phyloP scores from a whole-genome alignment of 2,329 filamentous ascomycete species.

The Colletotrichum theobromicola region DNA sequence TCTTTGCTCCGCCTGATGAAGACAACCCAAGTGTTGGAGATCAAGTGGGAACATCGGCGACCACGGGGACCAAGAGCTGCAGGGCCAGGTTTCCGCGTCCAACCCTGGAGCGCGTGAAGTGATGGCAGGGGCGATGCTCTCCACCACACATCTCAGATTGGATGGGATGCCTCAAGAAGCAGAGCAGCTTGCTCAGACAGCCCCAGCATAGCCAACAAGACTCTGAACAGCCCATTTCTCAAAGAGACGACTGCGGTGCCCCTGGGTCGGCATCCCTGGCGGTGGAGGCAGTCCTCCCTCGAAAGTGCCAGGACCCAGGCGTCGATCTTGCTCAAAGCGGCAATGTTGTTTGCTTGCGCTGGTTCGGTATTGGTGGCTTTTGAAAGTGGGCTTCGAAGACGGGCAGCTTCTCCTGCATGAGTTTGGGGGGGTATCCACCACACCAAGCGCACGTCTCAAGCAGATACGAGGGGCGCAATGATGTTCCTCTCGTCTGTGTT shows the following conservation, averaged over 20 bases:
- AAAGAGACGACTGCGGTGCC: neutral
- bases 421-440: neutral
- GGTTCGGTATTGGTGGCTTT: constrained; percentile 5
- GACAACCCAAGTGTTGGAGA: neutral
- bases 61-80: neutral
- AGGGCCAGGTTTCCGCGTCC: neutral
- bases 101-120: neutral
- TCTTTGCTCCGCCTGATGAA: neutral
- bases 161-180: neutral
- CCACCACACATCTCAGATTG: neutral
- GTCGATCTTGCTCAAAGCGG: neutral
- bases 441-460: neutral
- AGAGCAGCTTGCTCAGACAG: neutral
- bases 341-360: constrained; percentile 4
- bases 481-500: neutral
- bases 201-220: neutral
- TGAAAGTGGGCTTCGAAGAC: neutral
- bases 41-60: neutral
- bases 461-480: neutral
- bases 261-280: neutral
- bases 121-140: neutral
- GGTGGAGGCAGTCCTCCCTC: neutral
- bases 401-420: constrained; percentile 4
- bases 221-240: neutral
- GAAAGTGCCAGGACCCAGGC: neutral